A percentile compares a stretch with the other conserved stretches of the same genome.
These are phyloP conservation scores for Termitomyces sp. DNA, from an alignment of 768 basidiomycete genomes.

Conservation along the genomic window DNA sequence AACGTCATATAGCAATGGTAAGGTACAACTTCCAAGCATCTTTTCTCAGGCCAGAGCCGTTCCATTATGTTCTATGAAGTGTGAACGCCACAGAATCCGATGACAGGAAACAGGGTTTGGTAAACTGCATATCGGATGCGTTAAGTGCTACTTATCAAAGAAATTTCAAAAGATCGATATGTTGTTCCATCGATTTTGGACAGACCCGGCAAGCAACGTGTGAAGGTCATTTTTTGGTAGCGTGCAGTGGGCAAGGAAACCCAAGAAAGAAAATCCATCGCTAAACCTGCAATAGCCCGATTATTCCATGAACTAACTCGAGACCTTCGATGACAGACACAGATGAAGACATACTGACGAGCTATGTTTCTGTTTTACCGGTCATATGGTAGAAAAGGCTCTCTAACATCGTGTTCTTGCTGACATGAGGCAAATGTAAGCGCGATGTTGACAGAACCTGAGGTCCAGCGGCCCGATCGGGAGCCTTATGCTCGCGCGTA, in stretches of 20 bases:
- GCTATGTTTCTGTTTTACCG: constrained; percentile 2
- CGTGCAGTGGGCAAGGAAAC: constrained; percentile 1
- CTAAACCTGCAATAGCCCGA: background rate
- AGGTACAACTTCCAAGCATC: background rate
- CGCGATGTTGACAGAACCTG: background rate
- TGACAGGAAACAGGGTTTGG: background rate
- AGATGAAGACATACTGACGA: constrained; percentile 8
- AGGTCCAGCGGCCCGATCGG: background rate
- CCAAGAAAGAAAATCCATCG: background rate
- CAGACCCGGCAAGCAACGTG: background rate
- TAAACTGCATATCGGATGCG: constrained; percentile 2
- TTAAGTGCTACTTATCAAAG: constrained; percentile 5
- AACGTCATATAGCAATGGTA: background rate
- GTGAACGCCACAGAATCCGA: constrained; percentile 7
- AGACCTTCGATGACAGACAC: background rate
- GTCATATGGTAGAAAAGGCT: constrained; percentile 9
- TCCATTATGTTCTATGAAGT: background rate
- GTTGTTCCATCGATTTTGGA: constrained; percentile 3
- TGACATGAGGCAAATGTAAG: constrained; percentile 6
- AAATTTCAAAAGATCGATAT: constrained; percentile 5
- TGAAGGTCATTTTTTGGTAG: background rate
- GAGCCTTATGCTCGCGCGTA: background rate
- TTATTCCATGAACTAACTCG: constrained; percentile 3
- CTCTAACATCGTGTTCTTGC: constrained; percentile 4
- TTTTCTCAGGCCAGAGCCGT: background rate